Percentiles rank a stretch among this genome's conserved stretches.
Conservation (phyloP, 1,284 basidiomycete genomes). For the Grifola frondosa region DNA sequence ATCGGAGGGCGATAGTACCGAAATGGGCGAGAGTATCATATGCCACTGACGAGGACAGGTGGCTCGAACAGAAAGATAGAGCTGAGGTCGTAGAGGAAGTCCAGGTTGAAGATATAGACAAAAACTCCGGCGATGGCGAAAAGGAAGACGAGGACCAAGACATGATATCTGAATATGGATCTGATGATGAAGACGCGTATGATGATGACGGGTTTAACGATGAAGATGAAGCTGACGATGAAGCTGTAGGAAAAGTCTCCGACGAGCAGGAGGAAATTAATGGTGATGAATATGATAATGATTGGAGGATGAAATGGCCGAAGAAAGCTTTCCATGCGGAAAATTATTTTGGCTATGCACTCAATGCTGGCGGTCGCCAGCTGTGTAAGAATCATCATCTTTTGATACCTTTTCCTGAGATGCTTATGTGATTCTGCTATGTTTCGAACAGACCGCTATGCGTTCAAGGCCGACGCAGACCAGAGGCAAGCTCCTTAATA, state of each 20-base stretch:
- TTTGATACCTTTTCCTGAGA: not conserved
- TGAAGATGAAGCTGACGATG: slow-evolving; percentile 7
- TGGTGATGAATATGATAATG: slow-evolving; percentile 16
- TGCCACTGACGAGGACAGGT: slow-evolving; percentile 15
- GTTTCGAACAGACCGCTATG: no score
- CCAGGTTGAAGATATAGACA: not conserved
- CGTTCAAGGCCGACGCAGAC: no score
- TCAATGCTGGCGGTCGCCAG: slow-evolving; percentile 34
- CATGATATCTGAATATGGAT: slow-evolving; percentile 4
- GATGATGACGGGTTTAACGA: slow-evolving; percentile 3
- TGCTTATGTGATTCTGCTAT: no score
- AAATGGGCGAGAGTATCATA: slow-evolving; percentile 18
- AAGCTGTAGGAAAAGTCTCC: slow-evolving; percentile 5
- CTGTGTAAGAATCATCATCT: slow-evolving; percentile 26
- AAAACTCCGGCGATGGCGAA: not conserved
- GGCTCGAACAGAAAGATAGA: no score
- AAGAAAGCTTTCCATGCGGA: slow-evolving; percentile 34
- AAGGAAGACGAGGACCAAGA: slow-evolving; percentile 7
- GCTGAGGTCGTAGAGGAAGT: not conserved
- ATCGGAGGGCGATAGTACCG: slow-evolving; percentile 26
- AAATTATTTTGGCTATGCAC: slow-evolving; percentile 35
- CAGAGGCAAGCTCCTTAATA: no score
- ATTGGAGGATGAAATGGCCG: slow-evolving; percentile 31
- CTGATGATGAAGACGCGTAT: slow-evolving; percentile 10
- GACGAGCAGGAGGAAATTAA: slow-evolving; percentile 6